Conservation (phyloP, 2,329 filamentous ascomycete genomes). For the Thyridium curvatum region DNA sequence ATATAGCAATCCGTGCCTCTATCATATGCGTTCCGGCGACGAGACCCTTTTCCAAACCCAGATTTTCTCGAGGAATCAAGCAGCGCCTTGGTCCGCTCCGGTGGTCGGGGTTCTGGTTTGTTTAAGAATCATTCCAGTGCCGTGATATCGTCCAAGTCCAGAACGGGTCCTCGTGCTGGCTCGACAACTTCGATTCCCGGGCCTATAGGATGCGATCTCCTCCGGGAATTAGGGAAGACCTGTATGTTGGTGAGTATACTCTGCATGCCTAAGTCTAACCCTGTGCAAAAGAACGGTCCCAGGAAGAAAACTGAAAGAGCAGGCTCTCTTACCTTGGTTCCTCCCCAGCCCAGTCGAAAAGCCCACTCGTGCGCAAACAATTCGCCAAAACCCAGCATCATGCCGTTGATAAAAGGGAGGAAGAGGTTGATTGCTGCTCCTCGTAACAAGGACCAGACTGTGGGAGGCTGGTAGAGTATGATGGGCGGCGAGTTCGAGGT, state of each 20-base stretch:
- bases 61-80: too few relatives aligned
- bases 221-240: constrained; percentile 54
- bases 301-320: background rate
- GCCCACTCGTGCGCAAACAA: constrained; percentile 94
- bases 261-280: too few relatives aligned
- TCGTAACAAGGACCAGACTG: constrained; percentile 75
- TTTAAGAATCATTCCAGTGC: constrained; percentile 60
- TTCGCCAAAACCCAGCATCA: constrained; percentile 98
- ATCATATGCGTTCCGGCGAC: too few relatives aligned
- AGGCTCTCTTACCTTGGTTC: constrained; percentile 70
- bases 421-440: constrained; percentile 94
- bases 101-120: too few relatives aligned
- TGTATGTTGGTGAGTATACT: too few relatives aligned
- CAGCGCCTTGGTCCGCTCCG: too few relatives aligned
- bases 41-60: too few relatives aligned
- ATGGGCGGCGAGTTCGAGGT: constrained; percentile 50
- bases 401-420: constrained; percentile 90
- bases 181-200: constrained; percentile 73
- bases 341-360: constrained; percentile 86
- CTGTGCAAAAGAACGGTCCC: too few relatives aligned
- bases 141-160: constrained; percentile 59
- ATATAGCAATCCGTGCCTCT: too few relatives aligned
- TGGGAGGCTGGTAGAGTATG: constrained; percentile 84
- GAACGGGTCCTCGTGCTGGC: constrained; percentile 55
- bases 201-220: constrained; percentile 62